Evolutionary conservation across 805 yeast genomes (phyloP).

Genomic region (Wickerhamomyces sydowiorum): DNA sequence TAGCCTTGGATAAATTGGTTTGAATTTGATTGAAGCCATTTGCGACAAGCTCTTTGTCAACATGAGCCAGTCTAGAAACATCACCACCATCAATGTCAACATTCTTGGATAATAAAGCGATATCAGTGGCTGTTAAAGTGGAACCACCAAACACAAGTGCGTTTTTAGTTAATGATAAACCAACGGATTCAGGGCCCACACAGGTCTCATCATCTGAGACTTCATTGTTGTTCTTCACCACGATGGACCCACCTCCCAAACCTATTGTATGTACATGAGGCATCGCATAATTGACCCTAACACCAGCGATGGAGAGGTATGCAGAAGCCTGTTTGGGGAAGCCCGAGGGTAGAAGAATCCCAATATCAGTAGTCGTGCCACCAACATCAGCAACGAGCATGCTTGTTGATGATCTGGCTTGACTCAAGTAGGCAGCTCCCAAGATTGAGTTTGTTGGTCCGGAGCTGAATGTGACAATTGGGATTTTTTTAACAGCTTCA

Average conservation of each 20-base stretch:
- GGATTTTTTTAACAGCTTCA: conserved; percentile 31
- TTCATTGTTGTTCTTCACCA: conserved; percentile 17
- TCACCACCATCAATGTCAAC: conserved; percentile 11
- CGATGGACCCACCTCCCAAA: conserved; percentile 46
- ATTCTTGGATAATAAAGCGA: conserved; percentile 19
- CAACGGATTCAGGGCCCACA: conserved; percentile 47
- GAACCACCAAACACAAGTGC: conserved; percentile 39
- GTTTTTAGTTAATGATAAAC: conserved; percentile 29
- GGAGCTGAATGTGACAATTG: conserved; percentile 43
- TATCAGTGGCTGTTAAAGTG: conserved; percentile 33
- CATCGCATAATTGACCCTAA: conserved; percentile 42
- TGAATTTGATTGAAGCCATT: conserved; percentile 1
- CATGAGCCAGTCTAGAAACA: conserved; percentile 10
- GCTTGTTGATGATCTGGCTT: neutral
- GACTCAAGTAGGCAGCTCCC: conserved; percentile 39
- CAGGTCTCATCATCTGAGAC: conserved; percentile 18
- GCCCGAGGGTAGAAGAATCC: conserved; percentile 36
- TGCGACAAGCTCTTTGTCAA: conserved; percentile 10
- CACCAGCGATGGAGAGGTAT: conserved; percentile 40
- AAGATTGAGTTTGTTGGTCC: conserved; percentile 45
- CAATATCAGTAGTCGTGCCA: conserved; percentile 47
- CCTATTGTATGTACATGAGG: conserved; percentile 47
- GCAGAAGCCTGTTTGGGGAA: conserved; percentile 43
- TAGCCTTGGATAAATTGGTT: conserved; percentile 14
- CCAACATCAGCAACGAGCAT: conserved; percentile 38